A percentile compares a stretch with the other conserved stretches of the same genome.
Conservation (phyloP, 345 rosid genomes). For the Pistacia vera region DNA sequence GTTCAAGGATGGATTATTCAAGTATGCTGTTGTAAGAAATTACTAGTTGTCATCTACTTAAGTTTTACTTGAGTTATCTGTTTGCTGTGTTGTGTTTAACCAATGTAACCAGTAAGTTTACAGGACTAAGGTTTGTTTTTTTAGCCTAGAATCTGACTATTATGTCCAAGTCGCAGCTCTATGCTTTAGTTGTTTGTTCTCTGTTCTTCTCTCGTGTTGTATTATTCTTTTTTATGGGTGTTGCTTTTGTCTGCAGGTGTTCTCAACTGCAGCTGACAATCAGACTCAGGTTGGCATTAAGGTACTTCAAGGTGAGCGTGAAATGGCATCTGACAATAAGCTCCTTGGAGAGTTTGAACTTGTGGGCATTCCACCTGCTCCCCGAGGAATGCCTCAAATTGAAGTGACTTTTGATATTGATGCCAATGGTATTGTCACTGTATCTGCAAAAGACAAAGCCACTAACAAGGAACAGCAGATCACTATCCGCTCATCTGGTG, state of each 20-base stretch:
- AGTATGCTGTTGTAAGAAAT: neutral
- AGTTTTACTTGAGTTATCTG: too few relatives aligned
- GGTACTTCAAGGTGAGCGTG: slow-evolving; percentile 95
- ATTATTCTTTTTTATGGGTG: neutral
- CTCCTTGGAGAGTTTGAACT: slow-evolving; percentile 79
- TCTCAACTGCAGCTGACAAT: slow-evolving; percentile 90
- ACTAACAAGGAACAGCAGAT: slow-evolving; percentile 83
- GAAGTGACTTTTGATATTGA: slow-evolving; percentile 93
- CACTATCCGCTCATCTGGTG: slow-evolving; percentile 89
- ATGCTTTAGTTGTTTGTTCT: neutral
- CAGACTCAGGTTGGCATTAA: slow-evolving; percentile 86
- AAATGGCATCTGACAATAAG: slow-evolving; percentile 88
- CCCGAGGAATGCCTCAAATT: slow-evolving; percentile 84
- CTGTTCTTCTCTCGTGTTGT: neutral
- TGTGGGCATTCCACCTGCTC: slow-evolving; percentile 87
- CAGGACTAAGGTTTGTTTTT: too few relatives aligned
- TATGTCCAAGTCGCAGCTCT: too few relatives aligned
- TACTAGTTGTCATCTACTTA: too few relatives aligned
- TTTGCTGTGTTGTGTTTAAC: too few relatives aligned
- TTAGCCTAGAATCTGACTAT: too few relatives aligned
- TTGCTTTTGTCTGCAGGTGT: slow-evolving; percentile 46
- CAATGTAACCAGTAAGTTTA: too few relatives aligned
- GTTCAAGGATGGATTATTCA: neutral
- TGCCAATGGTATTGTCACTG: slow-evolving; percentile 90
- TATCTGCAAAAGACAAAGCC: slow-evolving; percentile 86